phyloP scores from a whole-genome alignment of 2,329 filamentous ascomycete species.

The Phialocephala subalpina region DNA sequence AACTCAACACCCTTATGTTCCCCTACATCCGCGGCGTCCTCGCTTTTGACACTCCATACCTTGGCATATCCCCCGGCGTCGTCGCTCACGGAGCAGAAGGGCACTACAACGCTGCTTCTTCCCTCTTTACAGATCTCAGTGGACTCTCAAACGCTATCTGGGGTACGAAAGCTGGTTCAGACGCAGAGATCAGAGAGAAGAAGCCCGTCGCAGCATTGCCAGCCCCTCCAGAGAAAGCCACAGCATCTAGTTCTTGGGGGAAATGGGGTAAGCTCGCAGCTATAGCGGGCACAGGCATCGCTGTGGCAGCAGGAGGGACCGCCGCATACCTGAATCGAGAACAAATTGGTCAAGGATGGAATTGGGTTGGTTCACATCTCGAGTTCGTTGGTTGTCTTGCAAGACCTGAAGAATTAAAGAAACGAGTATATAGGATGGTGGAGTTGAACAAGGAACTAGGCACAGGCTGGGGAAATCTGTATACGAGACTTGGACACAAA shows the following conservation, averaged over 20 bases:
- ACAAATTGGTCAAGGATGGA: conserved; percentile 76
- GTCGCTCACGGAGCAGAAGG: conserved; percentile 88
- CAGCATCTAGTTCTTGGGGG: conserved; percentile 65
- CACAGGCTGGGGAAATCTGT: conserved; percentile 86
- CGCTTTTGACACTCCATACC: conserved; percentile 93
- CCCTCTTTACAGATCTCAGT: conserved; percentile 73
- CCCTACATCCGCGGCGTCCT: conserved; percentile 90
- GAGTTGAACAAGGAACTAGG: conserved; percentile 68
- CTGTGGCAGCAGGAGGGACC: conserved; percentile 82
- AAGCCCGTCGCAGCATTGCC: conserved; percentile 50
- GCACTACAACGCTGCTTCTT: conserved; percentile 78
- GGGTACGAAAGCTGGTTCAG: conserved; percentile 55
- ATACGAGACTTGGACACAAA: conserved; percentile 80
- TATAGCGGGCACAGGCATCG: conserved; percentile 83
- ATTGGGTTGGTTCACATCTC: conserved; percentile 88
- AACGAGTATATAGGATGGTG: conserved; percentile 74
- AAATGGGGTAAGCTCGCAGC: conserved; percentile 87
- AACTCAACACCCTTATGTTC: conserved; percentile 79
- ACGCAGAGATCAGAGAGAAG: conserved; percentile 38
- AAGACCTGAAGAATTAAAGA: conserved; percentile 81
- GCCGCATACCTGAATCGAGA: conserved; percentile 89
- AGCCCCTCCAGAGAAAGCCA: conserved; percentile 49
- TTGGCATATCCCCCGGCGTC: conserved; percentile 81
- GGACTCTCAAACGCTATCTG: conserved; percentile 73
- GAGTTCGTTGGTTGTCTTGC: conserved; percentile 93